Evolutionary conservation across 768 basidiomycete genomes (phyloP).

Genomic region (Termitomyces sp.): DNA sequence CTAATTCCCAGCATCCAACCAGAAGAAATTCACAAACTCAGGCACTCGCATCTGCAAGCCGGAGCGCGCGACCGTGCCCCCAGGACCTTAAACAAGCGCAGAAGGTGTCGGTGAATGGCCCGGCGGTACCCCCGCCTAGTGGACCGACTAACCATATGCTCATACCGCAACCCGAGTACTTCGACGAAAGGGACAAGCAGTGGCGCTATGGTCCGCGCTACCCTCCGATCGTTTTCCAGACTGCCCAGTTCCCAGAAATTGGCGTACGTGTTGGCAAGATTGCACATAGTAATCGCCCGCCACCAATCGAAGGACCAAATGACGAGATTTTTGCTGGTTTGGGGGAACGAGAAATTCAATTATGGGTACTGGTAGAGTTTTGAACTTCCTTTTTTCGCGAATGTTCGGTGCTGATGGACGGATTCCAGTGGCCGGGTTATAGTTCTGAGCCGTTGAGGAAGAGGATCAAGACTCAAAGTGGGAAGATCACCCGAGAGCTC

Average conservation of each 20-base stretch:
- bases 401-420: background rate
- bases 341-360: slow-evolving; percentile 27
- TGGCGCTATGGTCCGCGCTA: slow-evolving; percentile 14
- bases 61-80: slow-evolving; percentile 1
- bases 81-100: slow-evolving; percentile 4
- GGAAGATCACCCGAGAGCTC: slow-evolving; percentile 25
- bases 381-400: background rate
- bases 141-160: slow-evolving; percentile 24
- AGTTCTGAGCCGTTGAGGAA: slow-evolving; percentile 31
- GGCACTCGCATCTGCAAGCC: slow-evolving; percentile 2
- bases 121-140: background rate
- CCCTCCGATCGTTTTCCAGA: slow-evolving; percentile 28
- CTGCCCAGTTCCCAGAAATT: slow-evolving; percentile 21
- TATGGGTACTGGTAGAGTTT: slow-evolving; percentile 30
- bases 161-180: slow-evolving; percentile 22
- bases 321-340: slow-evolving; percentile 18
- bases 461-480: slow-evolving; percentile 30
- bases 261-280: slow-evolving; percentile 29
- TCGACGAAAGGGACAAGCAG: slow-evolving; percentile 11
- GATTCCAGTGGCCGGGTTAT: slow-evolving; percentile 48
- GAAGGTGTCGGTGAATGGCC: background rate
- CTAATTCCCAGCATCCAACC: slow-evolving; percentile 5
- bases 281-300: slow-evolving; percentile 11
- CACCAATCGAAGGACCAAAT: slow-evolving; percentile 16
- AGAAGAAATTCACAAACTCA: slow-evolving; percentile 10